Conservation (phyloP, 2,329 filamentous ascomycete genomes). For the Fusarium dlaminii region DNA sequence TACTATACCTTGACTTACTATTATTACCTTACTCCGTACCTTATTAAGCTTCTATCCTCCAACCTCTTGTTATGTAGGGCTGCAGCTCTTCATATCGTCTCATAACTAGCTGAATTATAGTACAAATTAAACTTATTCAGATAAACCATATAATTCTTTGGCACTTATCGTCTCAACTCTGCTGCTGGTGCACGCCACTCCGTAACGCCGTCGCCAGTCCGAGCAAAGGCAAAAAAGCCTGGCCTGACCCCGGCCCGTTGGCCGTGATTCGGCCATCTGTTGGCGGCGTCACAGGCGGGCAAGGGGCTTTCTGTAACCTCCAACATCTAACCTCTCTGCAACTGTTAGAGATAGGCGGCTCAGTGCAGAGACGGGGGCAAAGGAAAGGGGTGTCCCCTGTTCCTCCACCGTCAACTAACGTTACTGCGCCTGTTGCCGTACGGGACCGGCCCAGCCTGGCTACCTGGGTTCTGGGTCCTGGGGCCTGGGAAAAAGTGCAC, state of each 20-base stretch:
- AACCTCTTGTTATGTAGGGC: constrained; percentile 15
- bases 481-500: constrained; percentile 9
- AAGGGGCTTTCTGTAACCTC: constrained; percentile 34
- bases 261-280: constrained; percentile 37
- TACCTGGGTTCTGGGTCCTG: neutral
- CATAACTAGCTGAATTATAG: neutral
- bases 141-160: neutral
- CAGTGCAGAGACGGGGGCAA: constrained; percentile 4
- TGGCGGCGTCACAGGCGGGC: constrained; percentile 42
- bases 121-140: neutral
- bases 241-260: constrained; percentile 22
- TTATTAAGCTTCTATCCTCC: neutral
- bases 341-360: constrained; percentile 29
- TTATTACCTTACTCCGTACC: neutral
- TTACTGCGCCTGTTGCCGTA: constrained; percentile 19
- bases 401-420: constrained; percentile 33
- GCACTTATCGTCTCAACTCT: constrained; percentile 13
- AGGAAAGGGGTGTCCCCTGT: constrained; percentile 18
- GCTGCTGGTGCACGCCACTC: constrained; percentile 16
- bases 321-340: neutral
- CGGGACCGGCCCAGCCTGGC: neutral
- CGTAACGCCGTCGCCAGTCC: constrained; percentile 7
- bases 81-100: constrained; percentile 11
- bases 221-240: constrained; percentile 4
- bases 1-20: neutral